Evolutionary conservation across 768 basidiomycete genomes (phyloP).

Genomic region (Rhodocollybia butyracea): DNA sequence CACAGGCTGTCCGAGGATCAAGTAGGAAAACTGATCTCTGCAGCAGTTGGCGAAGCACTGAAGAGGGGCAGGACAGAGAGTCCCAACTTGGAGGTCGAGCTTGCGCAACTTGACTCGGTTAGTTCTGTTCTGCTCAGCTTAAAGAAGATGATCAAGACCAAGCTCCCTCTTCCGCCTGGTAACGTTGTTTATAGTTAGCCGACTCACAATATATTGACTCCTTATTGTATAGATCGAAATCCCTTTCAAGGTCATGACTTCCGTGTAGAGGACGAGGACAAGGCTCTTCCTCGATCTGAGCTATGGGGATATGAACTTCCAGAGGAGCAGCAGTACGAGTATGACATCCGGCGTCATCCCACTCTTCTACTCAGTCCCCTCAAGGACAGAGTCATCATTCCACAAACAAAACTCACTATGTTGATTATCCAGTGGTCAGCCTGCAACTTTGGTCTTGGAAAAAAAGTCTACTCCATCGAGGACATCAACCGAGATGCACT

Average conservation of each 20-base stretch:
- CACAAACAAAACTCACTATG: conserved; percentile 18
- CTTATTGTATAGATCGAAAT: conserved; percentile 12
- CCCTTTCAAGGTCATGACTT: conserved; percentile 18
- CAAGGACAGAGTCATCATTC: conserved; percentile 44
- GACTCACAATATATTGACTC: background rate
- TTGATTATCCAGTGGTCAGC: conserved; percentile 19
- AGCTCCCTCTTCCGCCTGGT: conserved; percentile 14
- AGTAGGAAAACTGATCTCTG: conserved; percentile 13
- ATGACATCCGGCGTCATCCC: conserved; percentile 17
- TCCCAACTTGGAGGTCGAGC: conserved; percentile 3
- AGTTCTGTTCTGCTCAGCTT: conserved; percentile 12
- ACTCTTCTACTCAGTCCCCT: conserved; percentile 42
- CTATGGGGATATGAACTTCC: conserved; percentile 18
- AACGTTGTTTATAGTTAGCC: too few relatives aligned
- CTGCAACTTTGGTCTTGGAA: conserved; percentile 19
- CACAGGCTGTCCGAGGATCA: conserved; percentile 16
- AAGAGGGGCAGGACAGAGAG: background rate
- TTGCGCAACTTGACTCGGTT: conserved; percentile 11
- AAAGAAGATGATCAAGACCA: conserved; percentile 18
- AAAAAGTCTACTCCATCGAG: conserved; percentile 16
- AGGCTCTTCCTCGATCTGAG: conserved; percentile 15
- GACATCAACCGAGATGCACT: conserved; percentile 15
- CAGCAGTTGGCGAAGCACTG: conserved; percentile 15
- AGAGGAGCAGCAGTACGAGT: conserved; percentile 13
- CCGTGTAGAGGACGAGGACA: conserved; percentile 15